Percentiles rank a stretch among this genome's conserved stretches.
These are phyloP conservation scores for Corymbia citriodora DNA, from an alignment of 441 rosid genomes.

Conservation along the genomic window DNA sequence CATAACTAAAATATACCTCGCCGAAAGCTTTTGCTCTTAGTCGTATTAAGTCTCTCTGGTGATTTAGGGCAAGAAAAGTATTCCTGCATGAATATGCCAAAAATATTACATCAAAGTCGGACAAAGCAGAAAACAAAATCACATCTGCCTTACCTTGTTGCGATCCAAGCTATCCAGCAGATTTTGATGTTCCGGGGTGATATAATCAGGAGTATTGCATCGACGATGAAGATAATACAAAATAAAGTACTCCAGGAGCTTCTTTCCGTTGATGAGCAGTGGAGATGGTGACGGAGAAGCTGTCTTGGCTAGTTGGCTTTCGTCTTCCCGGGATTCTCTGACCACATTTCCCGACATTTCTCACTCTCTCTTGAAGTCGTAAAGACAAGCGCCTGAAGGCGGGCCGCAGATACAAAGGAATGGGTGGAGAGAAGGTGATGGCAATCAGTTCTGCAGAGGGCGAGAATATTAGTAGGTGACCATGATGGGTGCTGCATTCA, in stretches of 20 bases:
- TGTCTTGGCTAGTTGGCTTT: not conserved
- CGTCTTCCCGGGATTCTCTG: not conserved
- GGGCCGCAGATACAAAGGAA: not conserved
- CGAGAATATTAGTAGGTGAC: not conserved
- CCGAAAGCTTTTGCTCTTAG: not conserved
- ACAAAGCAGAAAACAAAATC: not conserved
- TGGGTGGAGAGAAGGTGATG: not conserved
- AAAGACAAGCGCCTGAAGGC: fast-evolving
- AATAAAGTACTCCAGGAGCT: not conserved
- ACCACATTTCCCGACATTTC: not conserved
- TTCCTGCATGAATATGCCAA: constrained; percentile 34
- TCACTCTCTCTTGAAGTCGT: not conserved
- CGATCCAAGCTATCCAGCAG: constrained; percentile 39
- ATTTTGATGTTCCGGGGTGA: constrained; percentile 73
- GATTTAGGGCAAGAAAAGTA: constrained; percentile 49
- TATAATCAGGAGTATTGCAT: constrained; percentile 78
- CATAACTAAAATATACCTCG: not conserved
- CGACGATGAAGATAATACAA: not conserved
- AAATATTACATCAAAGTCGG: not conserved
- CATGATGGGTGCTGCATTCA: not conserved
- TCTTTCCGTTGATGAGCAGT: constrained; percentile 1
- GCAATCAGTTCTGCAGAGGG: not conserved
- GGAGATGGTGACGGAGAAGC: not conserved
- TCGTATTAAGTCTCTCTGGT: fast-evolving
- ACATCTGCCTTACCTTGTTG: constrained; percentile 39